Evolutionary conservation across 768 basidiomycete genomes (phyloP).

Genomic region (Termitomyces sp.): DNA sequence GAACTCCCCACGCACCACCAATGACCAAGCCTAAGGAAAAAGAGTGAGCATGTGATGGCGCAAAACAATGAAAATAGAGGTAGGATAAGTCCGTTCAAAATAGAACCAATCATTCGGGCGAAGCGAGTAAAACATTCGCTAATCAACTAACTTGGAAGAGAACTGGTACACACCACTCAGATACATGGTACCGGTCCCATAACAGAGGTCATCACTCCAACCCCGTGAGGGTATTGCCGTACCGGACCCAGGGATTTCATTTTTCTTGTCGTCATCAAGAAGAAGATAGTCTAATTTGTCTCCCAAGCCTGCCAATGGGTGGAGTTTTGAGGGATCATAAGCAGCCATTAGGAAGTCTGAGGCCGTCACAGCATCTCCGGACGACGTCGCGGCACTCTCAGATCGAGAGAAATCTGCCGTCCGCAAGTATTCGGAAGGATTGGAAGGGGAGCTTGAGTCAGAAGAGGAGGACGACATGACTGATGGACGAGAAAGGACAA

Average conservation of each 20-base stretch:
- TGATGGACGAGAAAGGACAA: slow-evolving; percentile 12
- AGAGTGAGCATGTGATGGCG: slow-evolving; percentile 71
- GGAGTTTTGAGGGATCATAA: slow-evolving; percentile 89
- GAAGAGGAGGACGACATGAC: slow-evolving; percentile 24
- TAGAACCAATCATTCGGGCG: slow-evolving; percentile 55
- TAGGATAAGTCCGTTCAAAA: slow-evolving; percentile 53
- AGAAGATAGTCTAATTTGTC: slow-evolving; percentile 94
- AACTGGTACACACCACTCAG: slow-evolving; percentile 76
- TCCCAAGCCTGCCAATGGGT: slow-evolving; percentile 88
- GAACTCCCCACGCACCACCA: slow-evolving; percentile 94
- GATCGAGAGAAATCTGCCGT: slow-evolving; percentile 43
- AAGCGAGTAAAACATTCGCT: slow-evolving; percentile 40
- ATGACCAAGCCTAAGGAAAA: slow-evolving; percentile 79
- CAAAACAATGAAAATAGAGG: slow-evolving; percentile 70
- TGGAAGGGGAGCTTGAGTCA: slow-evolving; percentile 31
- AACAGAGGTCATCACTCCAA: slow-evolving; percentile 99
- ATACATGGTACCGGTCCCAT: slow-evolving; percentile 99
- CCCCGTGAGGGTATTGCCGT: slow-evolving; percentile 93
- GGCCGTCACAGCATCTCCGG: slow-evolving; percentile 67
- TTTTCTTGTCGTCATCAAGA: slow-evolving; percentile 95
- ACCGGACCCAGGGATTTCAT: slow-evolving; percentile 79
- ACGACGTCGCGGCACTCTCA: slow-evolving; percentile 28
- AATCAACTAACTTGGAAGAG: slow-evolving; percentile 60
- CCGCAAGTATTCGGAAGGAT: slow-evolving; percentile 39
- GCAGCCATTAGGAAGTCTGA: slow-evolving; percentile 81